These are phyloP conservation scores for Phytophthora tentaculata DNA, from an alignment of 352 stramenopile species.

Conservation along the genomic window DNA sequence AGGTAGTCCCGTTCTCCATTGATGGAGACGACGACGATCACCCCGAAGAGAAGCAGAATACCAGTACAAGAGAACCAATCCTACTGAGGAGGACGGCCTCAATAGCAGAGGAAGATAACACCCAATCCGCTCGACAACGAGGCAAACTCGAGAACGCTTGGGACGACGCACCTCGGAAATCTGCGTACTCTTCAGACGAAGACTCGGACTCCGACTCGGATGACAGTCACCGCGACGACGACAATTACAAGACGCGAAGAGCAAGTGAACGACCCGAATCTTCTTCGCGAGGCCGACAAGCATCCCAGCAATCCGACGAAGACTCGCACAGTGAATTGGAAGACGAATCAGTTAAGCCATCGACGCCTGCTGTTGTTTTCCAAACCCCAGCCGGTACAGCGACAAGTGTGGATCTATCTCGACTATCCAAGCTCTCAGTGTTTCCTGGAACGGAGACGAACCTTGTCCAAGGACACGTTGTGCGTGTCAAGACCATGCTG, in stretches of 20 bases:
- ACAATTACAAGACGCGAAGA: constrained; percentile 17
- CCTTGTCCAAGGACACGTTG: constrained; percentile 48
- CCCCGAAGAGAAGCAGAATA: constrained; percentile 6
- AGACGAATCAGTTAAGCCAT: constrained; percentile 34
- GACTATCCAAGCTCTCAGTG: constrained; percentile 80
- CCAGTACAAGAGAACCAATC: constrained; percentile 5
- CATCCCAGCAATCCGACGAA: constrained; percentile 42
- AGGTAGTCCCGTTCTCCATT: constrained; percentile 65
- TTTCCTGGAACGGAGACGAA: constrained; percentile 66
- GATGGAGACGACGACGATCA: constrained; percentile 53
- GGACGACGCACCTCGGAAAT: constrained; percentile 36
- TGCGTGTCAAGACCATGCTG: constrained; percentile 63
- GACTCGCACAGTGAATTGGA: constrained; percentile 62
- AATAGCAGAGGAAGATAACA: constrained; percentile 1
- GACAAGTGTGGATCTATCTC: constrained; percentile 51
- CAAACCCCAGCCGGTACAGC: constrained; percentile 4
- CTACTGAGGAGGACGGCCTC: constrained; percentile 35
- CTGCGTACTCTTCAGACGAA: constrained; percentile 29
- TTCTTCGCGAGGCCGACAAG: constrained; percentile 20
- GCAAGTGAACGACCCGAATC: constrained; percentile 38
- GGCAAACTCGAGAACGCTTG: constrained; percentile 48
- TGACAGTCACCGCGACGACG: constrained; percentile 29
- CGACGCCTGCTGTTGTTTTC: constrained; percentile 3
- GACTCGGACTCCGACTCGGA: constrained; percentile 31
- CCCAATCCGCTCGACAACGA: constrained; percentile 13